Base-by-base conservation (phyloP, 225 moss, liverwort and hornwort genomes). In the Antitrichia curtipendula region DNA sequence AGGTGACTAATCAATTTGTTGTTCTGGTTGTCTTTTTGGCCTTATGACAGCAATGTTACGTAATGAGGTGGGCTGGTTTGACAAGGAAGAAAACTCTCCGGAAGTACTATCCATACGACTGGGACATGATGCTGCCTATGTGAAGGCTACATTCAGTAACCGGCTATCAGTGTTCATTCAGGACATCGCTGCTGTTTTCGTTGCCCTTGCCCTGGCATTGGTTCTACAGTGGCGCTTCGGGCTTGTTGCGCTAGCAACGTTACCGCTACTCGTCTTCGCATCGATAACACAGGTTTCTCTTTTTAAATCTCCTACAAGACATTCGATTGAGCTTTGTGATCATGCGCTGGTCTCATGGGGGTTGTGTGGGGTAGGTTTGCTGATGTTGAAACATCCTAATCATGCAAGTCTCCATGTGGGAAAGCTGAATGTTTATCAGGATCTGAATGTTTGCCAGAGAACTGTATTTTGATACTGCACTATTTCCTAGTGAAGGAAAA, bases 61-160 rank as follows among this genome's bases (percentile, higher is more conserved):
- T 29, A 95, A 93, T 81, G 95, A 95, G 87, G 94, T 95, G 71
- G 92, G 93, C 45, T 95, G 95, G 95, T 95, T 94, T 71, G 95
- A 95, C 88, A 88, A 94, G 80, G 93, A 93, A 87, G 95, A 94
- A 82, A 95, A 95, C 64, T 92, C 91, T 78, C 91, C 94, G 36
- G 91, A 94, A 83, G 89, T 94, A 50, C 85, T 95, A 45, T 92
- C 95, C 62, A 93, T 93, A 49, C 87, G 94, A 80, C 85, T 95
- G 50, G 92, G 91, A 81, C 93, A 94, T 83, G 95, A 95, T 91
- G 95, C 95, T 81, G 90, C 94, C 52, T 93, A 93, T 81, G 95
- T 95, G 81, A 93, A 91, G 85, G 94, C 95, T n/a, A 94, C 94
- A 57, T 94, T 95, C 86, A 95, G 94, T 90, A 94, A 94, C 80